phyloP scores from a whole-genome alignment of 139 green algal species.

The Klebsormidium nitens region DNA sequence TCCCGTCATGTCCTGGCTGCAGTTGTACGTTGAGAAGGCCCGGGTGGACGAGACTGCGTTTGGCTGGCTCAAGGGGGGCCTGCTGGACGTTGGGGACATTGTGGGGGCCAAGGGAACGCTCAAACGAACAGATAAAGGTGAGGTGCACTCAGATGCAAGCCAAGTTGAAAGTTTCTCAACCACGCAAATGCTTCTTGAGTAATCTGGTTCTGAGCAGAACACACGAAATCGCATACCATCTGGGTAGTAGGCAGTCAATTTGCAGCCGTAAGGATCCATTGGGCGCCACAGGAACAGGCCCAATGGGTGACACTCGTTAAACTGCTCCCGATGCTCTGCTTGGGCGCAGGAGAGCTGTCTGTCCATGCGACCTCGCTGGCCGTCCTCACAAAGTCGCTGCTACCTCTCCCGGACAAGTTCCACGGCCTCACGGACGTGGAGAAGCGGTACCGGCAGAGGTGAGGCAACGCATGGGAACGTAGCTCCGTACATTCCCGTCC shows the following conservation, averaged over 20 bases:
- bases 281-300: no score
- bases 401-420: conserved; percentile 96
- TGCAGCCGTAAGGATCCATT: no score
- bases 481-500: no score
- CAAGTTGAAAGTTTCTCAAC: no score
- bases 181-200: no score
- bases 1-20: conserved; percentile 16
- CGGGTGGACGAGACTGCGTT: conserved; percentile 54
- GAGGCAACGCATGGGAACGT: no score
- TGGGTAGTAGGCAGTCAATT: no score
- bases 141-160: no score
- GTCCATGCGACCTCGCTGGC: conserved; percentile 24
- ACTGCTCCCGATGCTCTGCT: background rate
- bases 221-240: no score
- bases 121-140: conserved; percentile 91
- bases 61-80: conserved; percentile 56
- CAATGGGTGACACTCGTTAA: no score
- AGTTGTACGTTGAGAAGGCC: conserved; percentile 76
- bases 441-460: conserved; percentile 81
- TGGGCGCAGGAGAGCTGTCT: conserved; percentile 38
- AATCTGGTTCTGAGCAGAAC: no score
- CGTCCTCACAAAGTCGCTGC: conserved; percentile 92
- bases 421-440: conserved; percentile 93
- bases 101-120: conserved; percentile 67
- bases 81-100: conserved; percentile 88